Percentiles rank a stretch among this genome's conserved stretches.
Evolutionary conservation across 768 basidiomycete genomes (phyloP).

Genomic region (Lactifluus volemus): DNA sequence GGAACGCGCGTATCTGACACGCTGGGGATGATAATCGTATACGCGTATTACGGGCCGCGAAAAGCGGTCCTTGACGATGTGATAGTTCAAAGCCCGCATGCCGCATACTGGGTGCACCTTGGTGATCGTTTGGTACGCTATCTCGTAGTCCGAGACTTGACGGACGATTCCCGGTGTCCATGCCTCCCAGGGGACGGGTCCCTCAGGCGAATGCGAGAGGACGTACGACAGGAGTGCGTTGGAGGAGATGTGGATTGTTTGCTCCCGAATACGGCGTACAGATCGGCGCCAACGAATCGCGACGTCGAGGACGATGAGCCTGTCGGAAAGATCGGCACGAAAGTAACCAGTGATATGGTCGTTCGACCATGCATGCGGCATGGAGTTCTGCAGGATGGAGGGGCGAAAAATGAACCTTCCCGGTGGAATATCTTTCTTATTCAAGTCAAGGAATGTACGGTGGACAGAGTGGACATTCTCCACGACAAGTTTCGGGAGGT

Average conservation of each 20-base stretch:
- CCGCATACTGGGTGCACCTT: not conserved
- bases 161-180: not conserved
- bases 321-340: not conserved
- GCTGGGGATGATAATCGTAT: constrained; percentile 1
- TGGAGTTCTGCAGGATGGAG: no score
- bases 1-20: not conserved
- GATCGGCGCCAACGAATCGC: not conserved
- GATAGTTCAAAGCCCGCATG: not conserved
- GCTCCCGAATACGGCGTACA: not conserved
- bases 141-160: not conserved
- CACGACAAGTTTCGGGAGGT: no score
- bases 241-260: not conserved
- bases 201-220: not conserved
- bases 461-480: no score
- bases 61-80: not conserved
- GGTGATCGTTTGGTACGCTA: not conserved
- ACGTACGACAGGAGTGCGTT: not conserved
- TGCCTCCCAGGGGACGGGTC: not conserved
- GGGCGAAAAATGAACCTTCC: no score
- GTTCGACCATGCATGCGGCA: not conserved
- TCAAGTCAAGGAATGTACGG: no score
- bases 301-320: no score
- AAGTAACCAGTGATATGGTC: not conserved
- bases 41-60: not conserved
- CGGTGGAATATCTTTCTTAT: no score